Evolutionary conservation across 495 filamentous ascomycete genomes (phyloP), one percentile per base, ranked within the genome.

Genomic region (Cetradonia linearis): DNA sequence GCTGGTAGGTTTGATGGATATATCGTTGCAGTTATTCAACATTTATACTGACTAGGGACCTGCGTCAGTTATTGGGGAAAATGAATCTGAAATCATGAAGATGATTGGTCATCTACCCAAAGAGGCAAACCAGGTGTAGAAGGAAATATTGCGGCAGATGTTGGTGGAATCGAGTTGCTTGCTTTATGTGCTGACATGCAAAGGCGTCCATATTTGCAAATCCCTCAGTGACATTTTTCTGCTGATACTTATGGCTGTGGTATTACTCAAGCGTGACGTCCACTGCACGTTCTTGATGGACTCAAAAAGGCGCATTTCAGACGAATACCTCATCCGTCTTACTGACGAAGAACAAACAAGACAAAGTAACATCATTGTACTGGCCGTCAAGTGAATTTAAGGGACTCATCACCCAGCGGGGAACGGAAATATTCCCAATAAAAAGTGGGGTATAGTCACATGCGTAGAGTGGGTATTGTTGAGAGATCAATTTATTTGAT

Each of bases 41-140:
- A 14, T 36, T 34, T n/a, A 4, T 25, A 49, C 14, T 37, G 13
- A 58, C 42, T 60, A 34, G 34, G 25, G 7, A 31, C 34, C 62
- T 67, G 80, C 88, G 33, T 34, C 11, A 68, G 66, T 68, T 20
- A 76, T 81, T 55, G 87, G 88, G 8, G 85, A 86, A 50, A 80
- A 86, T 62, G 83, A 92, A 75, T 91, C 88, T 14, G 87, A 88
- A 73, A 94, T 96, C 50, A 70, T 94, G 66, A 85, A 83, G 67
- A 81, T 96, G 78, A 72, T 96, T 20, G 76, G 80, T 42, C 74
- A 84, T 60, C 69, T 78, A 59, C 78, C 79, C 34, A 78, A 82
- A 64, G 68, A 79, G 63, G 73, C 67, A 40, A 58, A 62, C 37
- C 33, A 44, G 1, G 64, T 64, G 30, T 63, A 61, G 42, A 25